A percentile compares a stretch with the other conserved stretches of the same genome.
Conservation (phyloP, 2,329 filamentous ascomycete species). For the Monosporascus ibericus region DNA sequence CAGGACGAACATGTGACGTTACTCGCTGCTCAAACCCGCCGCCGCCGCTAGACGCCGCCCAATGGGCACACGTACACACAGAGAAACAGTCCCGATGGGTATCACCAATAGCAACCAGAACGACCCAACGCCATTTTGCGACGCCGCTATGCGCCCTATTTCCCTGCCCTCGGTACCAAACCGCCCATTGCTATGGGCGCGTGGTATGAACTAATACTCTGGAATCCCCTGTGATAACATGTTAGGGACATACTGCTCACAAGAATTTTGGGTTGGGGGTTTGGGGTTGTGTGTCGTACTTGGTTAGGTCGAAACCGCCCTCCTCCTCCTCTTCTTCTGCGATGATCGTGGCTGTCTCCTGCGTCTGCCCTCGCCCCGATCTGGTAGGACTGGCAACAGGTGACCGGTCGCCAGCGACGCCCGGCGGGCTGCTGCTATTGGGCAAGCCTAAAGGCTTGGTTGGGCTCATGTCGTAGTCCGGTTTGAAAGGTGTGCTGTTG, state of each 20-base stretch:
- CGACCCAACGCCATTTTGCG: too few relatives aligned
- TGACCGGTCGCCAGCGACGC: conserved; percentile 38
- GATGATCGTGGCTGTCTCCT: conserved; percentile 14
- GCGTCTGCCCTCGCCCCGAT: conserved; percentile 21
- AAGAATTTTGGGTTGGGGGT: conserved; percentile 3
- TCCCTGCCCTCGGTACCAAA: conserved; percentile 4
- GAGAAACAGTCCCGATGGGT: too few relatives aligned
- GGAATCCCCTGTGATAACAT: conserved; percentile 46
- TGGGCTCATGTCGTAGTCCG: conserved; percentile 49
- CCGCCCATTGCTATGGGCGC: conserved; percentile 24
- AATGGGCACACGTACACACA: too few relatives aligned
- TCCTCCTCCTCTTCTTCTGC: conserved; percentile 40
- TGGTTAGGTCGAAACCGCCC: conserved; percentile 52
- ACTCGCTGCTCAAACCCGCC: too few relatives aligned
- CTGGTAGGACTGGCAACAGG: conserved; percentile 47
- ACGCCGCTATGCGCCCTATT: too few relatives aligned
- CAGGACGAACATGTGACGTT: too few relatives aligned
- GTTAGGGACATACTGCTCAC: background rate
- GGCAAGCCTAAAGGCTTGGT: conserved; percentile 41
- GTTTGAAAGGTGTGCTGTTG: conserved; percentile 62
- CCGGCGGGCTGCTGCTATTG: conserved; percentile 55
- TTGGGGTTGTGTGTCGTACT: conserved; percentile 37
- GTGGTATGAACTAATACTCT: conserved; percentile 59
- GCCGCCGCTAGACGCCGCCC: too few relatives aligned
- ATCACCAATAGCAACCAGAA: too few relatives aligned